Evolutionary conservation across 352 stramenopile genomes (phyloP).

Genomic region (Globisporangium radiosum): DNA sequence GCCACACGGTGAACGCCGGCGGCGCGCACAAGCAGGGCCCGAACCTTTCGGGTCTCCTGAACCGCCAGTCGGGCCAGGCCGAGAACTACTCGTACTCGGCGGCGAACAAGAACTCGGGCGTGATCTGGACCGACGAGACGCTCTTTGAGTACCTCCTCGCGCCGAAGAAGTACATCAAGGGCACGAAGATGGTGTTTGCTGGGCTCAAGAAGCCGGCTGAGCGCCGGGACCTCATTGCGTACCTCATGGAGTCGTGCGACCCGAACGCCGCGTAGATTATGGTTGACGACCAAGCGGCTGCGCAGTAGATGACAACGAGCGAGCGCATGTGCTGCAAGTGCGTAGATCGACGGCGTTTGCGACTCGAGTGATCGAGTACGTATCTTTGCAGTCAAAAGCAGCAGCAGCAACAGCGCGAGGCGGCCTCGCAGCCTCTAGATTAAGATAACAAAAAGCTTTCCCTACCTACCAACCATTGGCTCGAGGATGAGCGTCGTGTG

Average conservation of each 20-base stretch:
- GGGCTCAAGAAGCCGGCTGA: conserved; percentile 98
- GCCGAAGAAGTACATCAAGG: conserved; percentile 99
- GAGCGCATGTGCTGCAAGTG: too few relatives aligned
- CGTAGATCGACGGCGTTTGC: too few relatives aligned
- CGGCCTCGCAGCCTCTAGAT: too few relatives aligned
- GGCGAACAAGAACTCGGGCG: conserved; percentile 98
- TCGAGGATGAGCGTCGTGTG: too few relatives aligned
- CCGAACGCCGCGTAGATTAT: conserved; percentile 30
- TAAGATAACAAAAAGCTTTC: too few relatives aligned
- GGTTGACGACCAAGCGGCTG: too few relatives aligned
- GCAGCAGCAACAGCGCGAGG: too few relatives aligned
- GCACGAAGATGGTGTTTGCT: conserved; percentile 99
- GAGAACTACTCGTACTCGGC: conserved; percentile 97
- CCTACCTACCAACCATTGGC: too few relatives aligned
- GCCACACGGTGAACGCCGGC: conserved; percentile 87
- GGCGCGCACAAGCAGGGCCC: conserved; percentile 98
- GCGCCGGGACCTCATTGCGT: conserved; percentile 97
- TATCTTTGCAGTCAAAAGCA: too few relatives aligned
- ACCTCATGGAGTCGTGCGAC: conserved; percentile 89
- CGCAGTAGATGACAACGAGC: too few relatives aligned
- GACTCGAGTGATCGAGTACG: too few relatives aligned
- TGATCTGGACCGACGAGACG: conserved; percentile 96
- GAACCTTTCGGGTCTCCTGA: conserved; percentile 97
- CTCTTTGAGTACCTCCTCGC: conserved; percentile 98
- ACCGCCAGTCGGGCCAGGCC: conserved; percentile 94